Evolutionary conservation across 371 early-diverging fungal genomes (phyloP).

Genomic region (Capniomyces stellatus): DNA sequence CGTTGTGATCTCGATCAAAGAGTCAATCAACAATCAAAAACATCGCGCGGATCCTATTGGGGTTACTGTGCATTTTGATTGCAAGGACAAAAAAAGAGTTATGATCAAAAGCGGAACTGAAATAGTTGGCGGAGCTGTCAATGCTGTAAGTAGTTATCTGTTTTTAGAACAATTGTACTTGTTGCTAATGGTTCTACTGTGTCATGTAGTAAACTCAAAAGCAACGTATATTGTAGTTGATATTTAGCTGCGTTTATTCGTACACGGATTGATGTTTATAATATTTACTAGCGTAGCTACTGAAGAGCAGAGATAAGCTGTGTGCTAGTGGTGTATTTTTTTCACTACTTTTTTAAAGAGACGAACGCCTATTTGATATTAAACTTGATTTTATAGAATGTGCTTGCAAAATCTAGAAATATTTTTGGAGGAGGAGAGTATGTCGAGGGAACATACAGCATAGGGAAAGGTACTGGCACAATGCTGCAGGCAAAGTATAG

Average conservation of each 20-base stretch:
- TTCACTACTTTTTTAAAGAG: too few relatives aligned
- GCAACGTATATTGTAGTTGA: too few relatives aligned
- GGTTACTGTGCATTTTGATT: slow-evolving; percentile 43
- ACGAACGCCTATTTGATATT: too few relatives aligned
- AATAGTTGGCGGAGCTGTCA: slow-evolving; percentile 64
- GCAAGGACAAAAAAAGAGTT: slow-evolving; percentile 48
- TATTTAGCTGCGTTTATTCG: too few relatives aligned
- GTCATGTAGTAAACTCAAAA: too few relatives aligned
- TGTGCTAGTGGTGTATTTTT: too few relatives aligned
- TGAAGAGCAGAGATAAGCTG: too few relatives aligned
- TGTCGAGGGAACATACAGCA: slow-evolving; percentile 43
- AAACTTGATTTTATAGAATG: background rate
- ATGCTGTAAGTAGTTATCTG: slow-evolving; percentile 9
- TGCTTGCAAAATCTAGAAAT: slow-evolving; percentile 35
- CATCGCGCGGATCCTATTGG: slow-evolving; percentile 29
- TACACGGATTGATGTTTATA: too few relatives aligned
- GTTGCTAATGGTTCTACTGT: too few relatives aligned
- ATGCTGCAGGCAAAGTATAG: slow-evolving; percentile 40
- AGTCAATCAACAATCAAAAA: slow-evolving; percentile 24
- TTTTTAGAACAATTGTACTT: too few relatives aligned
- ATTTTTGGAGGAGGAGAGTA: slow-evolving; percentile 71
- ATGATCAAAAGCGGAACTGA: slow-evolving; percentile 64
- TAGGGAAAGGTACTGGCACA: slow-evolving; percentile 51
- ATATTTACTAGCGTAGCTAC: too few relatives aligned
- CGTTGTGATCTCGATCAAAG: slow-evolving; percentile 46